phyloP scores from a whole-genome alignment of 2,329 filamentous ascomycete genomes.

The Colletotrichum aenigma region DNA sequence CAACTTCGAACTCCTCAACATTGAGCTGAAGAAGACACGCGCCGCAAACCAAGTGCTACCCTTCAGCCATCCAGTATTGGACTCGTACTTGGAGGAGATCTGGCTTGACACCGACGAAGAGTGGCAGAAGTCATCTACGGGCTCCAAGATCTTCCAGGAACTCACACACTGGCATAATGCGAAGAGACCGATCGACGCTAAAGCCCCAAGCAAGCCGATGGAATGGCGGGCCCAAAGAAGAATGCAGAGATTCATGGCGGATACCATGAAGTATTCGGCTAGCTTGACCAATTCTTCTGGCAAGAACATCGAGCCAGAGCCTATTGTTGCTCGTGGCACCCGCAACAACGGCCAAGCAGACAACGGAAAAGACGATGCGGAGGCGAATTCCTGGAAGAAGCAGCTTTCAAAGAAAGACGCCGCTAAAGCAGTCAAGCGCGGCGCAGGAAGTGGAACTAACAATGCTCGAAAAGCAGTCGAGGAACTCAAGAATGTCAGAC shows the following conservation, averaged over 20 bases:
- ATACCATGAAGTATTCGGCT: constrained; percentile 71
- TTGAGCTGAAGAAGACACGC: background rate
- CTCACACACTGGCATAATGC: constrained; percentile 67
- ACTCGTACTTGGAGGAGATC: constrained; percentile 48
- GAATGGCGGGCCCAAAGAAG: constrained; percentile 41
- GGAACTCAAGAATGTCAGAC: constrained; percentile 37
- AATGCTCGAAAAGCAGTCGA: constrained; percentile 37
- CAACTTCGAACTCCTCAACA: background rate
- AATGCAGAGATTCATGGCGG: constrained; percentile 70
- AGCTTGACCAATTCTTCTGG: constrained; percentile 70
- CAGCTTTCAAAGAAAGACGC: constrained; percentile 14
- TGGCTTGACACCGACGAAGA: constrained; percentile 34
- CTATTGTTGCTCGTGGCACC: constrained; percentile 54
- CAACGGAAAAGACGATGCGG: constrained; percentile 4
- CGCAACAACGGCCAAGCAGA: background rate
- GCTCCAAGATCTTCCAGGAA: constrained; percentile 46
- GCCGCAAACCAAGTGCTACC: constrained; percentile 38
- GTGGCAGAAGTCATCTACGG: background rate
- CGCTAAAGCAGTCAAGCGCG: background rate
- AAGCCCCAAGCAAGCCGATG: constrained; percentile 24
- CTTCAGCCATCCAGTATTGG: constrained; percentile 52
- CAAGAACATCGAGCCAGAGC: constrained; percentile 67
- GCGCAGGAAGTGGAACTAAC: constrained; percentile 30
- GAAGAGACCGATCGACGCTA: constrained; percentile 53
- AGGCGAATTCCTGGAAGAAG: background rate